These are phyloP conservation scores for Pythium insidiosum DNA, from an alignment of 352 stramenopile genomes.

Conservation along the genomic window DNA sequence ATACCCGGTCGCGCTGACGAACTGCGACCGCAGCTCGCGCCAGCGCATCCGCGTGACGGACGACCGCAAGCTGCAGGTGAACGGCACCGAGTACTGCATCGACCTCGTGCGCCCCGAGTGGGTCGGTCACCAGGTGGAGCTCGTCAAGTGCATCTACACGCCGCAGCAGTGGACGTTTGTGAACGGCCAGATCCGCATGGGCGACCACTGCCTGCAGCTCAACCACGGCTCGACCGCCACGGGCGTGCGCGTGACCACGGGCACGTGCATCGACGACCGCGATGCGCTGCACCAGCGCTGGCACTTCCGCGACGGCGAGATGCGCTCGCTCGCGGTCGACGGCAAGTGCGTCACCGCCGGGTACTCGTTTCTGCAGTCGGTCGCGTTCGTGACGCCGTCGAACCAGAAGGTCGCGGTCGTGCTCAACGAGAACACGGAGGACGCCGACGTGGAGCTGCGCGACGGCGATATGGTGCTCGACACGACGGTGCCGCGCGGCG, in stretches of 20 bases:
- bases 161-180: conserved; percentile 59
- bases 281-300: conserved; percentile 42
- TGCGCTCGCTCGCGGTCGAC: conserved; percentile 31
- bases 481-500: conserved; percentile 40
- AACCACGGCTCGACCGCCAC: conserved; percentile 53
- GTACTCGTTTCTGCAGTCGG: conserved; percentile 65
- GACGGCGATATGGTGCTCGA: conserved; percentile 31
- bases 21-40: conserved; percentile 59
- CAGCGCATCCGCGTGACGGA: conserved; percentile 46
- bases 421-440: conserved; percentile 81
- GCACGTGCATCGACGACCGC: conserved; percentile 33
- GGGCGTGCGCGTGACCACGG: conserved; percentile 38
- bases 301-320: conserved; percentile 45
- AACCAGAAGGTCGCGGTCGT: conserved; percentile 74
- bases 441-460: conserved; percentile 52
- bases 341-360: conserved; percentile 74
- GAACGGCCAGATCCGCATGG: conserved; percentile 45
- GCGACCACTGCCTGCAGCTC: conserved; percentile 53
- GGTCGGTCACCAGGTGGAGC: conserved; percentile 44
- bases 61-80: conserved; percentile 69
- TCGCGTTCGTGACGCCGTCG: conserved; percentile 62
- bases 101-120: conserved; percentile 36
- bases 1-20: conserved; percentile 50
- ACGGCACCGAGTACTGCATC: conserved; percentile 49
- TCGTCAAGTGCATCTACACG: conserved; percentile 68